Evolutionary conservation across 176 grass and related monocot species (phyloP).

Genomic region (Panicum miliaceum): DNA sequence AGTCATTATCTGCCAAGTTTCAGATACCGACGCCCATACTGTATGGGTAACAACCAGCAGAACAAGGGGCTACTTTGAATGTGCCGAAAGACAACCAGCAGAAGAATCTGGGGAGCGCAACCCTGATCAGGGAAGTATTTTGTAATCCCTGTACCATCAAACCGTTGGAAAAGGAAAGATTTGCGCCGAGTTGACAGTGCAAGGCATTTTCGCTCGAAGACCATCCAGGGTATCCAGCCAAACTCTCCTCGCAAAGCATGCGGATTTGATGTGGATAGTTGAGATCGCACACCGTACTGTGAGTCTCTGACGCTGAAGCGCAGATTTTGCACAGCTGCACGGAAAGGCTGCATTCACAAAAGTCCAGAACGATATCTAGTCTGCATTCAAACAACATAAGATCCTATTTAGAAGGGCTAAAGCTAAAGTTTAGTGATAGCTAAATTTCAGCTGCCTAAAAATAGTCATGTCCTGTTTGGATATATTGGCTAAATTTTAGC

Average conservation of each 20-base stretch:
- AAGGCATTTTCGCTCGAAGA: not conserved
- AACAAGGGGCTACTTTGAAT: not conserved
- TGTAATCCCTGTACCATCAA: not conserved
- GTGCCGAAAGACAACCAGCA: not conserved
- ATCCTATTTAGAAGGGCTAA: too few species aligned
- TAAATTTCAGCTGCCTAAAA: too few species aligned
- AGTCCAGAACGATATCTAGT: not conserved
- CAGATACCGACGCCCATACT: conserved; percentile 8
- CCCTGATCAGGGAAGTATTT: not conserved
- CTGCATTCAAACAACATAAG: too few species aligned
- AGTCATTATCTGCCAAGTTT: not conserved
- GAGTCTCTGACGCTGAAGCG: too few species aligned
- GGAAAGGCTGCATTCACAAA: not conserved
- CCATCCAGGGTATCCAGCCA: not conserved
- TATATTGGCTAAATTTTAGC: too few species aligned
- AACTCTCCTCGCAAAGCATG: not conserved
- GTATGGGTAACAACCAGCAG: not conserved
- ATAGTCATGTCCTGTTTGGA: too few species aligned
- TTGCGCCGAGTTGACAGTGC: not conserved
- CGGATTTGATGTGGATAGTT: not conserved
- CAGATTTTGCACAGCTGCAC: not conserved
- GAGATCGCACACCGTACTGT: not conserved
- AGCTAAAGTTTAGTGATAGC: too few species aligned
- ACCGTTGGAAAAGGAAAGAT: not conserved
- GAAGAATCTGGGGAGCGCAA: not conserved